Base-by-base conservation (phyloP, 306 rosid species). In the Vachellia pachyceras region DNA sequence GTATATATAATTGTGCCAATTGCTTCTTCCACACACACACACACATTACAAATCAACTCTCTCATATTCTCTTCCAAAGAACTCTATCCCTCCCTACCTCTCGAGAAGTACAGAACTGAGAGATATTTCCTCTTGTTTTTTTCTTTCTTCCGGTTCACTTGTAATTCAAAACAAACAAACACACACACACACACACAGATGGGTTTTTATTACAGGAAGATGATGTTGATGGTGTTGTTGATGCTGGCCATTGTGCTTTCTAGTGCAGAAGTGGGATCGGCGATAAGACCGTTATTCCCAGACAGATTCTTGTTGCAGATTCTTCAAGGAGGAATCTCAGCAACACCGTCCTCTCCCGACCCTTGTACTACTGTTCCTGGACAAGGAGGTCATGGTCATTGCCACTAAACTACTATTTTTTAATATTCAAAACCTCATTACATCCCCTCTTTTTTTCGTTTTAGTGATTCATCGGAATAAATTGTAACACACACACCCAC, bases 221-320 rank as follows among this genome's bases (percentile, higher is more conserved):
- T 64, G 54, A 22, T 80, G 50, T 72, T 77, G 80, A 81, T 45
- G 82, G 10, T 29, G 75, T 3, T 85, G 10, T 20, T 46, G 14
- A 15, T 81, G 11, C 11, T 85, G 44, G 42, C 61, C 44, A 58
- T 81, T 40, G 45, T 77, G 47, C 9, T 73, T 39, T 73, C 74
- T 49, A 66, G 47, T 47, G 69, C 73, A 6, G 65, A 77, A 72
- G 52, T 42, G 5, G 76, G 84, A 52, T 69, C 73, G 4, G 84
- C 69, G 12, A 73, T 10, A 7, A 85, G 88, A 61, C 80, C 83
- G n/a, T n/a, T n/a, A 40, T 77, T 81, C 9, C 76, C 69, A 4
- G 80, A 81, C 6, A 45, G 37, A 13, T 52, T 77, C 60, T 36
- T 73, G 55, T 29, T 82, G 70, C 83, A 77, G 57, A 74, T 77